phyloP scores from a whole-genome alignment of 768 basidiomycete species.

The Asterophora parasitica region DNA sequence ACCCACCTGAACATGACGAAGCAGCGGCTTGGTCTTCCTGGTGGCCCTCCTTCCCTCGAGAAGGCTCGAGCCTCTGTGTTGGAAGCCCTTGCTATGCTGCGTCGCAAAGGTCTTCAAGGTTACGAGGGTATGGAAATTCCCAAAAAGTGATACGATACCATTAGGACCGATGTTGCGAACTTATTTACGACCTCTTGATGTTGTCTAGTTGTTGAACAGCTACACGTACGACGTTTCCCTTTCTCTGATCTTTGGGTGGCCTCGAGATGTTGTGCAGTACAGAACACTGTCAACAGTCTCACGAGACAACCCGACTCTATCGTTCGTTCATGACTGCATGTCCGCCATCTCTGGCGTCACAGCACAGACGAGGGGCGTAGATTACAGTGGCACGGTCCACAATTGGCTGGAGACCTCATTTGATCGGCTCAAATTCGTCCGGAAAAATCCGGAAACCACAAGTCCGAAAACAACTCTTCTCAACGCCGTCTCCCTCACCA shows the following conservation, averaged over 20 bases:
- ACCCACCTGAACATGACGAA: slow-evolving; percentile 72
- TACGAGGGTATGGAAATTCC: slow-evolving; percentile 18
- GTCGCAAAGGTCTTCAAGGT: slow-evolving; percentile 34
- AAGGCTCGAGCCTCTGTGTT: slow-evolving; percentile 58
- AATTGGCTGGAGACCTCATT: too few relatives aligned
- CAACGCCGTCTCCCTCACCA: slow-evolving; percentile 19
- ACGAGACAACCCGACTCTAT: too few relatives aligned
- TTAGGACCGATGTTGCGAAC: neutral
- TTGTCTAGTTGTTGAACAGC: neutral
- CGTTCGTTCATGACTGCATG: too few relatives aligned
- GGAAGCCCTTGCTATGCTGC: slow-evolving; percentile 72
- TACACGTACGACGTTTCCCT: neutral
- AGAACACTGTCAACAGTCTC: too few relatives aligned
- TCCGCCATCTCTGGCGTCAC: too few relatives aligned
- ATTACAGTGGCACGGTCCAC: too few relatives aligned
- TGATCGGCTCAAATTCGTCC: slow-evolving; percentile 5
- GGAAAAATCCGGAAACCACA: slow-evolving; percentile 20
- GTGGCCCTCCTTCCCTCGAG: slow-evolving; percentile 61
- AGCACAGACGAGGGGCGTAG: too few relatives aligned
- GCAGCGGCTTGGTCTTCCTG: slow-evolving; percentile 73
- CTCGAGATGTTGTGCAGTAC: too few relatives aligned
- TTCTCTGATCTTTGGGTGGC: neutral
- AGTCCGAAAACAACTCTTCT: slow-evolving; percentile 19
- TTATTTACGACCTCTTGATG: neutral
- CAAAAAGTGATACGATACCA: slow-evolving; percentile 10